Conservation (phyloP, 1,139 yeast species). For the Lodderomyces elongisporus region DNA sequence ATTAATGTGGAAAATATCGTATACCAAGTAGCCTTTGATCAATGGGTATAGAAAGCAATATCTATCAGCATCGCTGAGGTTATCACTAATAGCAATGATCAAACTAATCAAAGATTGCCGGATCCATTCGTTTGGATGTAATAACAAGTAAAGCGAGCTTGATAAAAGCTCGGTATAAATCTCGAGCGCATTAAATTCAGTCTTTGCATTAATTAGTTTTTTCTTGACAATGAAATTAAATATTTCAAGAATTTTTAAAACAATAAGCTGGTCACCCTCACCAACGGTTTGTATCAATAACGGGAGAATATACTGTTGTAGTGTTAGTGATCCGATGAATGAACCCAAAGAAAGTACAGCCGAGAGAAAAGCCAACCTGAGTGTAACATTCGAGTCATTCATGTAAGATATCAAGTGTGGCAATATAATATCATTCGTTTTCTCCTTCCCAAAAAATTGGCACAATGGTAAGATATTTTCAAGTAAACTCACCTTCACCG, state of each 20-base stretch:
- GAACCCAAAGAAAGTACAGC: constrained; percentile 77
- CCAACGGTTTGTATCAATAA: constrained; percentile 73
- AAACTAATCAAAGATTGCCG: constrained; percentile 64
- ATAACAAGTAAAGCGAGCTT: constrained; percentile 31
- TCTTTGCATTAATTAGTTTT: constrained; percentile 31
- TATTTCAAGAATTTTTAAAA: constrained; percentile 66
- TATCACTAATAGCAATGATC: constrained; percentile 56
- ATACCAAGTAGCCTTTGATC: constrained; percentile 68
- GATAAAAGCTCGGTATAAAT: constrained; percentile 35
- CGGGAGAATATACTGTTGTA: constrained; percentile 87
- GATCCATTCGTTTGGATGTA: constrained; percentile 89
- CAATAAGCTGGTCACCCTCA: constrained; percentile 81
- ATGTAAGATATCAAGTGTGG: constrained; percentile 90
- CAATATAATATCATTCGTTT: constrained; percentile 78
- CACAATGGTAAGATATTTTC: constrained; percentile 70
- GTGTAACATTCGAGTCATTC: constrained; percentile 67
- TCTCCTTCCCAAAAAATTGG: constrained; percentile 78
- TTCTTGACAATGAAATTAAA: constrained; percentile 37
- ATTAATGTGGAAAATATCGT: constrained; percentile 64
- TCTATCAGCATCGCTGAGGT: constrained; percentile 15
- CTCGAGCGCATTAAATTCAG: constrained; percentile 38
- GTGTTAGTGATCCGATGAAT: constrained; percentile 71
- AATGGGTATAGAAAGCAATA: constrained; percentile 75
- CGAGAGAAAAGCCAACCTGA: constrained; percentile 67
- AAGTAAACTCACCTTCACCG: constrained; percentile 68